phyloP scores from a whole-genome alignment of 805 yeast genomes.

The Nakazawaea holstii region DNA sequence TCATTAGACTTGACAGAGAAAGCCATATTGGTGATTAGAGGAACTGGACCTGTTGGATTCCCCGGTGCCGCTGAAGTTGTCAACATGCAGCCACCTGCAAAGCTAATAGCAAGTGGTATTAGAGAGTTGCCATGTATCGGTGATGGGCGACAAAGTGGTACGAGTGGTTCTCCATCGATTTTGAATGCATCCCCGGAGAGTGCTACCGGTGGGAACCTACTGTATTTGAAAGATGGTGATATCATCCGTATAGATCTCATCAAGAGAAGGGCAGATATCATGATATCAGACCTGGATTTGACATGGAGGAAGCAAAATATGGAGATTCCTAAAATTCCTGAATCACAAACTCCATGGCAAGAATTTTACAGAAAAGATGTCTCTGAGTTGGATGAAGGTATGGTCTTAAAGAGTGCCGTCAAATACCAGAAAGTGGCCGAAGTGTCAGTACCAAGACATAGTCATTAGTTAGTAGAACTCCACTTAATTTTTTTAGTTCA shows the following conservation, averaged over 20 bases:
- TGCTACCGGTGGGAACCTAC: conserved; percentile 18
- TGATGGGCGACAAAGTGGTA: conserved; percentile 22
- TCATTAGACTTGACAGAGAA: conserved; percentile 13
- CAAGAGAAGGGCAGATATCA: conserved; percentile 17
- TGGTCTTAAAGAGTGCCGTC: conserved; percentile 20
- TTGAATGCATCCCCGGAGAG: conserved; percentile 21
- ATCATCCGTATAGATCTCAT: conserved; percentile 16
- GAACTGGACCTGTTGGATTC: conserved; percentile 21
- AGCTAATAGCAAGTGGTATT: conserved; percentile 15
- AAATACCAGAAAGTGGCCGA: conserved; percentile 19
- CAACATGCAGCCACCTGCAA: conserved; percentile 21
- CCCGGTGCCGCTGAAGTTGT: conserved; percentile 24
- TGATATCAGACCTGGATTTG: conserved; percentile 15
- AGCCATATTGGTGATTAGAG: conserved; percentile 20
- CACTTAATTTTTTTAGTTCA: too few relatives aligned
- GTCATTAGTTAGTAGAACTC: conserved; percentile 12
- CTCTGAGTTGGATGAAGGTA: conserved; percentile 19
- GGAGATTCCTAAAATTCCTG: conserved; percentile 14
- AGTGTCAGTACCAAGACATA: conserved; percentile 15
- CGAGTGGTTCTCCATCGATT: conserved; percentile 22
- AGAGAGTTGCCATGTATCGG: conserved; percentile 19
- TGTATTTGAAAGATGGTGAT: conserved; percentile 18
- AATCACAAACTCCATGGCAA: conserved; percentile 23
- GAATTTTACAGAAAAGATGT: conserved; percentile 21
- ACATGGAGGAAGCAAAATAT: conserved; percentile 12